Evolutionary conservation across 441 rosid species (phyloP).

Genomic region (Viola pubescens): DNA sequence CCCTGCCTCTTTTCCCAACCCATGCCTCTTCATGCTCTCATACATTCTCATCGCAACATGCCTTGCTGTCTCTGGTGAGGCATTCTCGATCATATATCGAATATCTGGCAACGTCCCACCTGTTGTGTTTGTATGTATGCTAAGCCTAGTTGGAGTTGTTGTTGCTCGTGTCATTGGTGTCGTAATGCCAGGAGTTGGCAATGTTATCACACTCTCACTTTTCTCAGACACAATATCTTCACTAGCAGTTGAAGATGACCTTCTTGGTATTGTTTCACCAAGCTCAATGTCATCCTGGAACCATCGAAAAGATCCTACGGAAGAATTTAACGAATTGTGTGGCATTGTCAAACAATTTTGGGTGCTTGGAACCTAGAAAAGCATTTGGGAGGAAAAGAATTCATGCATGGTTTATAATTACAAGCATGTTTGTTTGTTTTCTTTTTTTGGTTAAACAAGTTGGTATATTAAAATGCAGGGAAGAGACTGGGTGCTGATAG

Average conservation of each 20-base stretch:
- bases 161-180: conserved; percentile 1
- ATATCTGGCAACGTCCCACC: conserved; percentile 13
- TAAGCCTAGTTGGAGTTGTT: neutral
- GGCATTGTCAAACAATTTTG: conserved; percentile 4
- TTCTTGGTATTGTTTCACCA: conserved; percentile 5
- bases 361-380: neutral
- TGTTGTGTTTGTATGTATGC: neutral
- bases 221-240: neutral
- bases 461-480: neutral
- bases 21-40: conserved; percentile 27
- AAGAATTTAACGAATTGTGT: neutral
- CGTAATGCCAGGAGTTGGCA: conserved; percentile 3
- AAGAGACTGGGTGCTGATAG: neutral
- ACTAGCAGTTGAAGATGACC: neutral
- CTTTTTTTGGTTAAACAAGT: neutral
- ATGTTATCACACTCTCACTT: conserved; percentile 6
- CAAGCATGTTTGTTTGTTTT: neutral
- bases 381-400: neutral
- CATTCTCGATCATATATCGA: conserved; percentile 14
- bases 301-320: conserved; percentile 13
- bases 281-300: conserved; percentile 11
- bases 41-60: conserved; percentile 24
- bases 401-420: neutral
- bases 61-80: conserved; percentile 21
- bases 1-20: conserved; percentile 20